phyloP scores from a whole-genome alignment of 306 rosid species.

The Lagenaria siceraria region DNA sequence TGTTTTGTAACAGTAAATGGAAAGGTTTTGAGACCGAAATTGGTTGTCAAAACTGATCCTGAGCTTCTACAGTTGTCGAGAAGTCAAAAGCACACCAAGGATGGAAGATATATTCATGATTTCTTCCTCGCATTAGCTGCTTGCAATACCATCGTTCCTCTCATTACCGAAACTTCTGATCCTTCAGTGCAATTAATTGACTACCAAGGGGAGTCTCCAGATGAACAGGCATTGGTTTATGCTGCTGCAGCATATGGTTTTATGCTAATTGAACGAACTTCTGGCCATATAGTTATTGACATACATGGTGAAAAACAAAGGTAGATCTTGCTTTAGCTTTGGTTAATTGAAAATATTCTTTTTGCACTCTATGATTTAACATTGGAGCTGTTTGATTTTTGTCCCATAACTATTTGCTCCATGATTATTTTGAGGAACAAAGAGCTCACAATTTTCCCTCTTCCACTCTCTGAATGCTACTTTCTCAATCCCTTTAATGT shows the following conservation, averaged over 20 bases:
- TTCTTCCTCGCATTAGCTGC: conserved; percentile 90
- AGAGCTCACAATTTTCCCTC: not conserved
- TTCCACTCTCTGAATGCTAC: too few species aligned
- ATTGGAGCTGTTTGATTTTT: not conserved
- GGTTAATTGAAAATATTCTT: not conserved
- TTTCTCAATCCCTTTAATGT: not conserved
- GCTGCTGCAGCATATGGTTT: conserved; percentile 93
- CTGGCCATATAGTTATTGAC: conserved; percentile 81
- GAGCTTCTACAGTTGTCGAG: conserved; percentile 41
- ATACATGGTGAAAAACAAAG: conserved; percentile 62
- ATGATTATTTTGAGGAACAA: not conserved
- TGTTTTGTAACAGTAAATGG: conserved; percentile 44
- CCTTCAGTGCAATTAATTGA: conserved; percentile 60
- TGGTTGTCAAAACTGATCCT: conserved; percentile 63
- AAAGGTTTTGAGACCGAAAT: conserved; percentile 50
- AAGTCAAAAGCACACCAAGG: conserved; percentile 25
- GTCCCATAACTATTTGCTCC: not conserved
- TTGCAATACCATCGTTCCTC: conserved; percentile 96
- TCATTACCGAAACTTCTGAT: conserved; percentile 51
- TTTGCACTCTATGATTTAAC: not conserved
- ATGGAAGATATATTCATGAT: conserved; percentile 43
- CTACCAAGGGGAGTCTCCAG: conserved; percentile 99
- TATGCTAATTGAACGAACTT: conserved; percentile 78
- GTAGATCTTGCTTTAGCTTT: conserved; percentile 19
- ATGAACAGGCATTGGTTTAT: conserved; percentile 86